Evolutionary conservation across 352 stramenopile genomes (phyloP).

Genomic region (Globisporangium heterothallicum): DNA sequence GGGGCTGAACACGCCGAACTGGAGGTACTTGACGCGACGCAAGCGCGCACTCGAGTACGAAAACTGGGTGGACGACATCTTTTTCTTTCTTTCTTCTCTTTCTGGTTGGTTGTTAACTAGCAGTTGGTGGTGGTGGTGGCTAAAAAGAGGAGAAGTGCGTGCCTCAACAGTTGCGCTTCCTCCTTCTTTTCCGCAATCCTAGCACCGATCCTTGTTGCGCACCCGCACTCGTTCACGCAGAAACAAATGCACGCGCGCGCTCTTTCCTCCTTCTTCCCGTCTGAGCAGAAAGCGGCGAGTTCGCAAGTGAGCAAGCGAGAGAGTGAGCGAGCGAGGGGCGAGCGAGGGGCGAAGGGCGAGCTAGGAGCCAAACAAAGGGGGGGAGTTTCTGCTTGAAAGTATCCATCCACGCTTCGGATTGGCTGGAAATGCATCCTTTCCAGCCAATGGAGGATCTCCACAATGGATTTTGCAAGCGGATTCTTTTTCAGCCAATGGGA

Average conservation of each 20-base stretch:
- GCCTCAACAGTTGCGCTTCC: too few species aligned
- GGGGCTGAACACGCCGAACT: conserved; percentile 98
- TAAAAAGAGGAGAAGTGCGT: too few species aligned
- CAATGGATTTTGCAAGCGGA: not conserved
- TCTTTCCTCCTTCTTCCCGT: conserved; percentile 10
- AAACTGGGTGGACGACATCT: conserved; percentile 89
- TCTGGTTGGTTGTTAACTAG: not conserved
- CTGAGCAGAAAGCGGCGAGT: conserved; percentile 61
- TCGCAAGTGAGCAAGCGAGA: conserved; percentile 68
- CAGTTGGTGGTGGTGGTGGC: too few species aligned
- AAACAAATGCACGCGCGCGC: conserved; percentile 4
- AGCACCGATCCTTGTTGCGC: too few species aligned
- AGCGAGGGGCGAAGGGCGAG: conserved; percentile 11
- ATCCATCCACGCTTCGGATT: not conserved
- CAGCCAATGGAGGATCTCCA: not conserved
- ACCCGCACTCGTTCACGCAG: conserved; percentile 1
- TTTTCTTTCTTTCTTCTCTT: conserved; percentile 2
- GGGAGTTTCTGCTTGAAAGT: conserved; percentile 8
- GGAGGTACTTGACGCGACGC: conserved; percentile 95
- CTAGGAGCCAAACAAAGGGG: conserved; percentile 11
- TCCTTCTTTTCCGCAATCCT: too few species aligned
- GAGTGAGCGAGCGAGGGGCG: conserved; percentile 55
- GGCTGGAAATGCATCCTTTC: conserved; percentile 14
- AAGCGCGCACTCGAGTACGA: conserved; percentile 94
- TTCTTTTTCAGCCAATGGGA: not conserved